phyloP scores from a whole-genome alignment of 2,329 filamentous ascomycete genomes.

The Colletotrichum liriopes region DNA sequence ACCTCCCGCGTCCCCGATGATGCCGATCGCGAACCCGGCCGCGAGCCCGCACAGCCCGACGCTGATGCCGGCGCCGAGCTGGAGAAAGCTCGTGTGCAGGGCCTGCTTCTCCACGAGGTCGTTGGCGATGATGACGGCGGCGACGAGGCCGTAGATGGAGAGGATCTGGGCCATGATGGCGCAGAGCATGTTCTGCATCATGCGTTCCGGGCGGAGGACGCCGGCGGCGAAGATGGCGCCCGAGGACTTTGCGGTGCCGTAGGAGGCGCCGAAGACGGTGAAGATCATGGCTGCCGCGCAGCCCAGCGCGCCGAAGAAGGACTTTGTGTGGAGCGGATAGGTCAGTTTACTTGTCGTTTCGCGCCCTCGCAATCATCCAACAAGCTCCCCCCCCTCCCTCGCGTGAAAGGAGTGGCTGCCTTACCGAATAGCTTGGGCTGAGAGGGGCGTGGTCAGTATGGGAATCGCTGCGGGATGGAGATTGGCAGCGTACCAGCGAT shows the following conservation, averaged over 20 bases:
- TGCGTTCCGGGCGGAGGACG: constrained; percentile 60
- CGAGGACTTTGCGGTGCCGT: constrained; percentile 61
- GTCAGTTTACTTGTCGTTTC: neutral
- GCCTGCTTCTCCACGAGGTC: constrained; percentile 59
- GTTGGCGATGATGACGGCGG: constrained; percentile 61
- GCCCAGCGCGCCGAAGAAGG: constrained; percentile 61
- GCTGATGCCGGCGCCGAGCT: constrained; percentile 60
- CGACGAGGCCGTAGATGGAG: constrained; percentile 63
- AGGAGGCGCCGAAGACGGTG: constrained; percentile 65
- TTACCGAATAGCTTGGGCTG: constrained; percentile 63
- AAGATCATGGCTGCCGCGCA: constrained; percentile 65
- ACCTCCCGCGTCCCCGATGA: constrained; percentile 63
- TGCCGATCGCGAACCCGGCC: constrained; percentile 63
- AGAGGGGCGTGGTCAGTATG: neutral
- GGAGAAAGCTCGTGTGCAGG: constrained; percentile 60
- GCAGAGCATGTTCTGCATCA: constrained; percentile 63
- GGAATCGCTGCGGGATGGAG: neutral
- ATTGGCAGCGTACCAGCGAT: constrained; percentile 53
- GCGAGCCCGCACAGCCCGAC: constrained; percentile 63
- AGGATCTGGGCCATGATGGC: constrained; percentile 65
- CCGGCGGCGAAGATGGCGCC: constrained; percentile 61
- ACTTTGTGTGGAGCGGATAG: constrained; percentile 46
- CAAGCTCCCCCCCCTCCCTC: neutral
- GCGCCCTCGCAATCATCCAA: neutral
- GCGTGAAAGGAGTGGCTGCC: constrained; percentile 35